A percentile compares a stretch with the other conserved stretches of the same genome.
These are phyloP conservation scores for Aspergillus fumigatiaffinis DNA, from an alignment of 2,329 filamentous ascomycete genomes.

Conservation along the genomic window DNA sequence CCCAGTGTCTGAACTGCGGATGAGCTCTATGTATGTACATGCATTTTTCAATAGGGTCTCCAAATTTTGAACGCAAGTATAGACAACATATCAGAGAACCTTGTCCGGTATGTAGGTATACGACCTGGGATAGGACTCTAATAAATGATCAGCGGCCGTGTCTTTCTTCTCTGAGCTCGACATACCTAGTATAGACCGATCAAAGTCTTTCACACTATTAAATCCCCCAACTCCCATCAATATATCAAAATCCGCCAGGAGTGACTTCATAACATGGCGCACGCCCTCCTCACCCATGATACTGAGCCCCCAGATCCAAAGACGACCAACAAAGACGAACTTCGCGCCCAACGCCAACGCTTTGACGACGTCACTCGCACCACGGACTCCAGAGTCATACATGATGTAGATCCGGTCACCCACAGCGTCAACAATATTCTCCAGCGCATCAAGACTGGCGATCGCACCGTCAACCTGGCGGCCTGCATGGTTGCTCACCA, in stretches of 20 bases:
- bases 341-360: slow-evolving; percentile 59
- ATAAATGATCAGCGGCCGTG: neutral
- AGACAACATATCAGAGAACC: slow-evolving; percentile 10
- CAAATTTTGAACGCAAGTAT: neutral
- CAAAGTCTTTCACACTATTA: slow-evolving; percentile 51
- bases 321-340: slow-evolving; percentile 59
- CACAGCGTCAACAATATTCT: slow-evolving; percentile 54
- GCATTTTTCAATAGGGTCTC: slow-evolving; percentile 5
- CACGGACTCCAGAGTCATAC: slow-evolving; percentile 58
- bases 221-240: slow-evolving; percentile 58
- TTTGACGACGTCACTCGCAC: slow-evolving; percentile 57
- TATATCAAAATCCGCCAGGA: slow-evolving; percentile 61
- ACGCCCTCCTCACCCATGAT: slow-evolving; percentile 61
- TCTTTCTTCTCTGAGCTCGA: neutral
- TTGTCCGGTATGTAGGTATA: slow-evolving; percentile 38
- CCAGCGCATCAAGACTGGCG: slow-evolving; percentile 56
- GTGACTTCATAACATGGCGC: slow-evolving; percentile 57
- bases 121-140: slow-evolving; percentile 43
- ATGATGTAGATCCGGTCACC: slow-evolving; percentile 52
- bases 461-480: slow-evolving; percentile 61
- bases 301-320: slow-evolving; percentile 58
- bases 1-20: neutral
- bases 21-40: slow-evolving; percentile 2
- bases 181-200: slow-evolving; percentile 36
- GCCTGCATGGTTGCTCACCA: slow-evolving; percentile 69